A percentile compares a stretch with the other conserved stretches of the same genome.
Conservation (phyloP, 148 eudicot species). For the Nepenthes gracilis region DNA sequence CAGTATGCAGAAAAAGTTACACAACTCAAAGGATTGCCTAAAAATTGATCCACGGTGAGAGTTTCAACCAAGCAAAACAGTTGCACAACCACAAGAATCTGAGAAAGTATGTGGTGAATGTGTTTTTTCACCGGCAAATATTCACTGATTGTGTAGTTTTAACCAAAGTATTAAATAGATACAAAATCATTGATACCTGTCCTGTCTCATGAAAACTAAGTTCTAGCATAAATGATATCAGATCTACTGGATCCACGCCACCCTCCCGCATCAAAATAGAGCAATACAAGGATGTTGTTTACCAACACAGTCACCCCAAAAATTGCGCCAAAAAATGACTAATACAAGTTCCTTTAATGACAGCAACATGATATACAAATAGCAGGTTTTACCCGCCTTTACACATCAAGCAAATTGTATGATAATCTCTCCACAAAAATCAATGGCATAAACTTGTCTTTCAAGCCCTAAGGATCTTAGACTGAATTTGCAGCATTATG, state of each 20-base stretch:
- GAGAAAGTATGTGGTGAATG: too few species aligned
- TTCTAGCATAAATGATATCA: conserved; percentile 86
- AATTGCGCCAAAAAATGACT: background rate
- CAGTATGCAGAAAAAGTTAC: too few species aligned
- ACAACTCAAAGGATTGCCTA: too few species aligned
- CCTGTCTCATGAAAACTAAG: conserved; percentile 96
- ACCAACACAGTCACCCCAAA: background rate
- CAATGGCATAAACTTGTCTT: too few species aligned
- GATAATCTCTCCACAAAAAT: too few species aligned
- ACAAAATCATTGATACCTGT: conserved; percentile 41
- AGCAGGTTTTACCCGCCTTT: background rate
- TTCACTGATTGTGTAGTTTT: background rate
- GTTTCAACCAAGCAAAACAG: too few species aligned
- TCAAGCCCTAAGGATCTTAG: too few species aligned
- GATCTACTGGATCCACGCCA: conserved; percentile 75
- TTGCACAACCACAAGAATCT: too few species aligned
- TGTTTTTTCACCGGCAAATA: too few species aligned
- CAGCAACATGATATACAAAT: background rate
- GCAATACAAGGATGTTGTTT: background rate
- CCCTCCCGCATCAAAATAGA: conserved; percentile 51
- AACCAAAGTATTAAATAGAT: background rate
- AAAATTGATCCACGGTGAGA: too few species aligned
- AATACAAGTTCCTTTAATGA: background rate
- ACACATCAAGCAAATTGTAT: too few species aligned
- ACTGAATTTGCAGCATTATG: too few species aligned